phyloP scores from a whole-genome alignment of 805 yeast genomes.

The Pichia cephalocereana region DNA sequence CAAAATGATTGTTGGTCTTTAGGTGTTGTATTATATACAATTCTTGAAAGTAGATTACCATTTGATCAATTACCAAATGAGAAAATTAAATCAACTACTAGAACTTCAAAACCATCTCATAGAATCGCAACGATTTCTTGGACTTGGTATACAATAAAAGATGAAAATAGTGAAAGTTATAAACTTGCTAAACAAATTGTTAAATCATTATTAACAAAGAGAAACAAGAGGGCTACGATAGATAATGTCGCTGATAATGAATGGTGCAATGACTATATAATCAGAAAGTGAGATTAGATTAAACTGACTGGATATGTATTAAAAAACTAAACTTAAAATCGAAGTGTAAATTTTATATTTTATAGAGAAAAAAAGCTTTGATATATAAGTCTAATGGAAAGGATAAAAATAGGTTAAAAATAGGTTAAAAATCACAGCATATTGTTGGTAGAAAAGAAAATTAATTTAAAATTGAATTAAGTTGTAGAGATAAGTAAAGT shows the following conservation, averaged over 20 bases:
- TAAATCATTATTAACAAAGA: constrained; percentile 37
- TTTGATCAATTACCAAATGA: constrained; percentile 74
- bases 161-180: constrained; percentile 17
- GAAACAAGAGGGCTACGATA: constrained; percentile 23
- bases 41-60: constrained; percentile 81
- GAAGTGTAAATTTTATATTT: too few species aligned
- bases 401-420: background rate
- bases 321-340: too few species aligned
- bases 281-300: too few species aligned
- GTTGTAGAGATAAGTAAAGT: background rate
- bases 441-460: background rate
- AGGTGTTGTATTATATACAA: constrained; percentile 81
- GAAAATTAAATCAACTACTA: constrained; percentile 33
- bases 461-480: background rate
- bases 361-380: too few species aligned
- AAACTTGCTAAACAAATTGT: constrained; percentile 40
- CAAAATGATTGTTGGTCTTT: constrained; percentile 92
- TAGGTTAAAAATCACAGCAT: background rate
- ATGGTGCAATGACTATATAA: constrained; percentile 24
- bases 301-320: too few species aligned
- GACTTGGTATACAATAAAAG: constrained; percentile 60
- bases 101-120: constrained; percentile 62
- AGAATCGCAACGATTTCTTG: constrained; percentile 89
- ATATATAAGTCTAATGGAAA: background rate
- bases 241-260: constrained; percentile 11